Base-by-base conservation (phyloP, 805 yeast genomes). In the Saccharomyces jurei region DNA sequence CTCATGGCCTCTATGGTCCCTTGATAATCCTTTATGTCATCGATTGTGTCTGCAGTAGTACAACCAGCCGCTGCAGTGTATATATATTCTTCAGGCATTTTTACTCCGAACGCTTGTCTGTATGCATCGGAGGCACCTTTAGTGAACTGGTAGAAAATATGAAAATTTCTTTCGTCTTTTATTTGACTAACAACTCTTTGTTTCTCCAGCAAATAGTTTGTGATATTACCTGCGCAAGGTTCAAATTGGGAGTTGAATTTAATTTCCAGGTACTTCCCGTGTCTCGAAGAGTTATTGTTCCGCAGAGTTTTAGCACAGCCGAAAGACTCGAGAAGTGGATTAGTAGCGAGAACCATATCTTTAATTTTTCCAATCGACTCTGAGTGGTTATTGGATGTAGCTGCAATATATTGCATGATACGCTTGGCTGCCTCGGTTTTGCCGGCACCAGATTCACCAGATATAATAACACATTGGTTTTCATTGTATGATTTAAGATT, bases 401-500 rank as follows among this genome's bases (percentile, higher is more conserved):
- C 83, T 41, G 97, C 90, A 62, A 92, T 86, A 69, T 92, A 92
- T 72, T 92, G 97, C 98, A 92, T 92, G 71, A 92, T 91, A 69
- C 95, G 83, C 75, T 92, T 92, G 46, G 98, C 97, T 25, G 97
- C 97, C 73, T 92, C 98, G 4, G 98, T 92, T 68, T 92, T 92
- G 51, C 98, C 98, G 4, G 98, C 98, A 58, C 98, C 98, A 1
- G 96, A 88, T 70, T 92, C 98, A 54, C 98, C 98, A 2, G 96
- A 88, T 61, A 94, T 94, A 63, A 94, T 94, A 25, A 94, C 98
- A 79, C 98, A 92, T 70, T 94, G 99, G 67, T 84, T 89, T 64
- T 94, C 98, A 56, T 87, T 82, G 72, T 94, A 94, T 0, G 96
- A 86, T 71, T 91, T 91, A 84, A 94, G 80, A 70, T 92, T 88